These are phyloP conservation scores for Paracoccidioides brasiliensis DNA, from an alignment of 2,329 filamentous ascomycete genomes.

Conservation along the genomic window DNA sequence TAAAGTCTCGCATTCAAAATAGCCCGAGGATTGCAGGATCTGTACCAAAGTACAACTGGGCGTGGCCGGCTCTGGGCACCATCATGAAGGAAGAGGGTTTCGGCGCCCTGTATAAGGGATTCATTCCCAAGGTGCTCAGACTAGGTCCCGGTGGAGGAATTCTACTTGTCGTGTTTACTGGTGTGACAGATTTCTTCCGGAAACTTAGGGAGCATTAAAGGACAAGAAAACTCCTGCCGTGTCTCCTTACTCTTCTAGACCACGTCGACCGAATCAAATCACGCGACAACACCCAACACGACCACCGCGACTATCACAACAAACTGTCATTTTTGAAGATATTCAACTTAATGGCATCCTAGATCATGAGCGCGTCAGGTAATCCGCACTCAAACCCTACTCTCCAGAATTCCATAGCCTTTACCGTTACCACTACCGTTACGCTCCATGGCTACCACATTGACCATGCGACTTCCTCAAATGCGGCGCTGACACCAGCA, in stretches of 20 bases:
- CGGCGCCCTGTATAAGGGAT: slow-evolving; percentile 88
- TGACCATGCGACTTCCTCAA: background rate
- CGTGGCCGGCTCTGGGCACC: slow-evolving; percentile 71
- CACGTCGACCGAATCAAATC: background rate
- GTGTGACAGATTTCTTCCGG: slow-evolving; percentile 68
- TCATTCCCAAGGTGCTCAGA: slow-evolving; percentile 84
- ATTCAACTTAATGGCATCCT: background rate
- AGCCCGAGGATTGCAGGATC: slow-evolving; percentile 68
- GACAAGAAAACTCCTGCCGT: background rate
- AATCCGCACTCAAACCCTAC: too few relatives aligned
- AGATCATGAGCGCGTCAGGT: background rate
- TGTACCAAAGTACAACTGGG: slow-evolving; percentile 96
- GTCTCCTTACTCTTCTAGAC: background rate
- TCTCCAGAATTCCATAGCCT: background rate
- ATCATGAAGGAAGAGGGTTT: slow-evolving; percentile 92
- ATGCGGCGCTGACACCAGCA: background rate
- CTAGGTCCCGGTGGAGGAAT: slow-evolving; percentile 57
- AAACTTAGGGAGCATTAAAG: slow-evolving; percentile 41
- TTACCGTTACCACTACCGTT: background rate
- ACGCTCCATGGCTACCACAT: background rate
- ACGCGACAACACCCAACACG: background rate
- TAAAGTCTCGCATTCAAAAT: slow-evolving; percentile 98
- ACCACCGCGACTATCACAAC: background rate
- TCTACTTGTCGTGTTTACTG: slow-evolving; percentile 37
- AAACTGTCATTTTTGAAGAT: background rate